A percentile compares a stretch with the other conserved stretches of the same genome.
phyloP scores from a whole-genome alignment of 2,329 filamentous ascomycete species.

The Paecilomyces sp. region DNA sequence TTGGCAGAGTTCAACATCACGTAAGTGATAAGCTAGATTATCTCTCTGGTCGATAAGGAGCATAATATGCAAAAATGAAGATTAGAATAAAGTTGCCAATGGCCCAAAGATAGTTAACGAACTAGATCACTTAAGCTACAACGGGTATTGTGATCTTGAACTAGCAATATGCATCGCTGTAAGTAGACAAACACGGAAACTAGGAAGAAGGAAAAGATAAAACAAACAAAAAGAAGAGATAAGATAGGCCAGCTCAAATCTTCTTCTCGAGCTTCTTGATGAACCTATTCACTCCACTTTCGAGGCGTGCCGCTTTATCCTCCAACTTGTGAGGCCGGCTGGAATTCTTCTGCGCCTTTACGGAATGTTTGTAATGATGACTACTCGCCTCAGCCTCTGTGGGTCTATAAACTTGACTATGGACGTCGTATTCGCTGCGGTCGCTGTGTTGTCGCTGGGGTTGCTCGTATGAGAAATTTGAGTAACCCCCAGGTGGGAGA shows the following conservation, averaged over 20 bases:
- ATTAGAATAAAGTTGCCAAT: too few species aligned
- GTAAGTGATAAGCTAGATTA: not conserved
- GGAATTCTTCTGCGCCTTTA: constrained; percentile 25
- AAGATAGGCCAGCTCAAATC: constrained; percentile 10
- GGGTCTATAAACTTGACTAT: constrained; percentile 40
- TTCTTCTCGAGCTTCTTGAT: constrained; percentile 41
- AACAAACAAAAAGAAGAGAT: not conserved
- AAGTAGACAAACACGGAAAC: not conserved
- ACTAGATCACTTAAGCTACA: not conserved
- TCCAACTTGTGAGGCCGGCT: constrained; percentile 29
- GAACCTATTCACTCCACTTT: constrained; percentile 37
- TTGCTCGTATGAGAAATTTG: constrained; percentile 36
- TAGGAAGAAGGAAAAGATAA: not conserved
- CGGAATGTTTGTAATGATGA: constrained; percentile 27
- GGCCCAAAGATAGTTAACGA: too few species aligned
- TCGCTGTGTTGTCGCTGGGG: constrained; percentile 16
- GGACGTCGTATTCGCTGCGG: constrained; percentile 34
- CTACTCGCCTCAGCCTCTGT: constrained; percentile 35
- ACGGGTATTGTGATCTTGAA: not conserved
- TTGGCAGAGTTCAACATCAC: too few species aligned
- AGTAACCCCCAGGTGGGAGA: constrained; percentile 29
- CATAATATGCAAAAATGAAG: not conserved
- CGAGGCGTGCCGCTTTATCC: constrained; percentile 29
- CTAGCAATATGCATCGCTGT: not conserved
- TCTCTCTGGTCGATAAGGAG: not conserved